Evolutionary conservation across 139 green algal genomes (phyloP), one percentile per base, ranked within the genome.

Genomic region (Micractinium sp.): DNA sequence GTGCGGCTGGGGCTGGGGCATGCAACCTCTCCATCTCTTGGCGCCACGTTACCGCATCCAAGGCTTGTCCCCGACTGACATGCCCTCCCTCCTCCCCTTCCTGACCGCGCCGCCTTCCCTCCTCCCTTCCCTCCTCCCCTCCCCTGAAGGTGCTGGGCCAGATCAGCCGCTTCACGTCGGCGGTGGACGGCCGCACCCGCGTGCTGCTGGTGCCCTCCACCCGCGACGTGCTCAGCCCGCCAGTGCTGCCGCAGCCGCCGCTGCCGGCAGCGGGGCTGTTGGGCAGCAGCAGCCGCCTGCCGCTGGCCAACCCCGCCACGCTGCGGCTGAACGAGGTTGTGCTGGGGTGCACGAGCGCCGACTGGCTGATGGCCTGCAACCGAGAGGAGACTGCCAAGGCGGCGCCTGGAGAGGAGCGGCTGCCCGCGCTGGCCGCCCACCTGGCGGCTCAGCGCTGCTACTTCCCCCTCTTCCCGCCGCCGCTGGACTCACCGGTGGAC

Each of bases 391-490:
- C 93, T 7, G 86, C 75, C 13, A 81, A 85, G 53, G 36, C 63
- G 78, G 36, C 82, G 27, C 35, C 69, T 22, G 73, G 74, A 18
- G 79, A n/a, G 3, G 97, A 99, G 85, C 92, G 97, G 63, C 88
- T 99, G 91, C 60, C 90, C 0, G 91, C 91, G n/a, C 90, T 99
- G 36, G 95, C 95, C 0, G 87, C 89, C 1, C 96, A 98, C 88
- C n/a, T 99, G 35, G 53, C 98, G 4, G 92, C 86, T 18, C 96
- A 99, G 93, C 90, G 93, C 47, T 97, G 91, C 87, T 98, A 95
- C 90, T 99, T 97, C 90, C 97, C 97, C 14, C 69, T 99, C 83
- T 99, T 95, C 91, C 97, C 97, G 25, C 90, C 96, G 3, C 85
- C 94, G 0, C 78, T 86, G 18, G 95, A 95, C 47, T 82, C 93